Evolutionary conservation across 768 basidiomycete genomes (phyloP).

Genomic region (Termitomyces titanicus): DNA sequence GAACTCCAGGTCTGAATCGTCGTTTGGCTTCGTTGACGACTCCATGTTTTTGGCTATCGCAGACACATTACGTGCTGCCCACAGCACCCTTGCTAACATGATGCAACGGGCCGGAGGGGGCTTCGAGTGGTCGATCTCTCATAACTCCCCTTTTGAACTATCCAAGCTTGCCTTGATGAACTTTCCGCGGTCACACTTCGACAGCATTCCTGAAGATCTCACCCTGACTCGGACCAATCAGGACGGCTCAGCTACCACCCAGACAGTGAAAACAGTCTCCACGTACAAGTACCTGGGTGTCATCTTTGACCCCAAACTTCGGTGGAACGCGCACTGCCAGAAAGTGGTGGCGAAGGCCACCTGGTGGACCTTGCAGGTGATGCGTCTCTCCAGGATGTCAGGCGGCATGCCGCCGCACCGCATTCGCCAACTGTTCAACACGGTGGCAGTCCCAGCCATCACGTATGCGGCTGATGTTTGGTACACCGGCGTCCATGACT

Average conservation of each 20-base stretch:
- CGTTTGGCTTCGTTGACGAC: conserved; percentile 29
- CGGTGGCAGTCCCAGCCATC: conserved; percentile 2
- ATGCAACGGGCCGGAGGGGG: conserved; percentile 21
- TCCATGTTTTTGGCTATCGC: conserved; percentile 22
- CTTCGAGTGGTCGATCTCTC: conserved; percentile 19
- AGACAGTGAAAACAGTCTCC: no score
- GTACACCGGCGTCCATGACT: not conserved
- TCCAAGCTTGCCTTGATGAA: conserved; percentile 26
- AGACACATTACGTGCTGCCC: conserved; percentile 14
- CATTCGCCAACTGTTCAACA: conserved; percentile 8
- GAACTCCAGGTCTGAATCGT: conserved; percentile 3
- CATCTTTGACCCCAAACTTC: no score
- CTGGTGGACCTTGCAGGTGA: conserved; percentile 1
- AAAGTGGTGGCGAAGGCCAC: conserved; percentile 3
- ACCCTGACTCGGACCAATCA: not conserved
- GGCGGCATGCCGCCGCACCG: no score
- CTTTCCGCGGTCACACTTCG: conserved; percentile 10
- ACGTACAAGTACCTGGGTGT: no score
- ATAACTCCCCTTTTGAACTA: conserved; percentile 28
- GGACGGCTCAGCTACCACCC: not conserved
- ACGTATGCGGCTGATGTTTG: conserved; percentile 2
- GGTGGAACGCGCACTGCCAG: not conserved
- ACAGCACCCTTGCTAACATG: conserved; percentile 18
- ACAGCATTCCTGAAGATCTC: not conserved
- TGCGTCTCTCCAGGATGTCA: not conserved